Base-by-base conservation (phyloP, 192 early-diverging fungal species). In the Paraglomus occultum region DNA sequence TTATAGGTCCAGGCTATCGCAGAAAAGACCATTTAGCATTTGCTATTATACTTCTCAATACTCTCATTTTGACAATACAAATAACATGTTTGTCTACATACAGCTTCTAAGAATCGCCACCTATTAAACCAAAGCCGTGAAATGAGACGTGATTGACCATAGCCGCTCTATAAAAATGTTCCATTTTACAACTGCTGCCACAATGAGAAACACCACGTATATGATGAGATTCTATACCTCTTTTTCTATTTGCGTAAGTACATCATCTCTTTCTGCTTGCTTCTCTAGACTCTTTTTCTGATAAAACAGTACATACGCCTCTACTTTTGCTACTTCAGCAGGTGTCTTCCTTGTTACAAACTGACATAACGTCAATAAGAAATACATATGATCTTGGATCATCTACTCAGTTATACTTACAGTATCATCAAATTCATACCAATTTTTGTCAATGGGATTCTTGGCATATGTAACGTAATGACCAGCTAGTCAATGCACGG, bases 391-490 rank as follows among this genome's bases (percentile, higher is more conserved):
- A 6, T 40, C 17, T 44, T 43, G 38, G 15, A 54, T 45, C 18
- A 62, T 17, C 20, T 8, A 50, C 39, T 22, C 2, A 42, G 6
- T 40, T 43, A 50, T 31, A 40, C 74, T 42, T 79, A 79, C 78
- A 44, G 78, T 79, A 39, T 79, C 78, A 64, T 79, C 78, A 73
- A 71, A 79, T 63, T 79, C 78, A 57, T 79, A 79, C 78, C 78
- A 79, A 11, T 51, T 69, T 0, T 43, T 51, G 61, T 79, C 78
- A 40, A 67, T 15, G 5, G 69, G 57, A 49, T 79, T 74, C 22
- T 76, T 79, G 38, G 72, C 64, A 22, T 79, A 79, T 5, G 72
- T 74, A 70, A 79, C 72, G 50, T 79, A 79, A 69, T 79, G 78
- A 0, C 78, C 78, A 40, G 72, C 78, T 79, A 73, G 14, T 1